Evolutionary conservation across 345 rosid species (phyloP), one percentile per base, ranked within the genome.

Genomic region (Populus ilicifolia): DNA sequence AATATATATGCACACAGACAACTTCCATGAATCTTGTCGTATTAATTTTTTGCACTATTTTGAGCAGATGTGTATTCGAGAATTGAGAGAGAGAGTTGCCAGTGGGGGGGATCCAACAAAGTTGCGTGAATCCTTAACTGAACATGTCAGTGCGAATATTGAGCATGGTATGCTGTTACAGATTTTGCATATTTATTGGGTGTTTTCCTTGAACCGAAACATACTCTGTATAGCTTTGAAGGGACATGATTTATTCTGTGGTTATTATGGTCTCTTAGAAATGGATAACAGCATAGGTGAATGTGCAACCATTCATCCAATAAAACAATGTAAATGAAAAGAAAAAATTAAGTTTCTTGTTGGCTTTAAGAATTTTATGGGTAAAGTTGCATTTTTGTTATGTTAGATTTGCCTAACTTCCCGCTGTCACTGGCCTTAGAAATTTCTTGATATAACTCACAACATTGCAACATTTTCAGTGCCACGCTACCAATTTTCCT

Each of bases 51-150:
- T 72, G 16, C 56, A 11, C 18, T 8, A 44, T 73, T 66, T 78
- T 72, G 67, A 67, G 61, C 86, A 96, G 98, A 84, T 16, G 25
- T 96, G 97, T 76, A 82, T 96, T 69, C 84, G 85, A 79, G 94
- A 90, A 29, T 70, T 96, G 79, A 86, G 94, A 84, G 97, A 96
- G 79, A 90, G 92, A 65, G 95, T 96, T 54, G 97, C 94, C 30
- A 75, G 76, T 2, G 98, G 99, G 82, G 91, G 90, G 79, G 97
- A 93, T 85, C 94, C 92, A 50, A 87, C 91, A 21, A 90, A 90
- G 80, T 81, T 91, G 79, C 90, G 84, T 74, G 93, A 89, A 77
- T 76, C 80, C 64, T 85, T 81, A 39, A 75, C 75, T 27, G 89
- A 84, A 48, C 63, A 75, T 68, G 77, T 73, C 78, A 75, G 1